These are phyloP conservation scores for Micractinium conductrix DNA, from an alignment of 139 green algal species.

Conservation along the genomic window DNA sequence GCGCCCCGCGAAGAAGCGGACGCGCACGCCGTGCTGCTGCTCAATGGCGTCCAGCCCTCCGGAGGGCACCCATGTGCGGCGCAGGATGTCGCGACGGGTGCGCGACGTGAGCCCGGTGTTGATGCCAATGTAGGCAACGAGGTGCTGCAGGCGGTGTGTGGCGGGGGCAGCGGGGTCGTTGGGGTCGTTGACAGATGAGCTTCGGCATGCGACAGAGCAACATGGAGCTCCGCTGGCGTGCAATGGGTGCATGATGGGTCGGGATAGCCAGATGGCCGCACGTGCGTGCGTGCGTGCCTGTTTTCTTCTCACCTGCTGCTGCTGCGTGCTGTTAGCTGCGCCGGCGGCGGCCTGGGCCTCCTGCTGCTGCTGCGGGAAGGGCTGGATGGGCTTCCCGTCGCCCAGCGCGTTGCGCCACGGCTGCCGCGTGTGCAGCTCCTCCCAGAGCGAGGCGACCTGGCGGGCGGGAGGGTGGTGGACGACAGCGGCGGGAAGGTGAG, in stretches of 20 bases:
- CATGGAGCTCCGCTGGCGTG: too few species aligned
- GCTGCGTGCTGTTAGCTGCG: neutral
- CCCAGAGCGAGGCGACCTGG: constrained; percentile 57
- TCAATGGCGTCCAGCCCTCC: constrained; percentile 41
- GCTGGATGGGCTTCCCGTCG: constrained; percentile 14
- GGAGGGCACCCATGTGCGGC: constrained; percentile 56
- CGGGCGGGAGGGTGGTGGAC: too few species aligned
- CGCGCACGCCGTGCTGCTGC: constrained; percentile 38
- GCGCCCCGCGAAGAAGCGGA: constrained; percentile 60
- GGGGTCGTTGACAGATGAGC: too few species aligned
- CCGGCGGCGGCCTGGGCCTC: too few species aligned
- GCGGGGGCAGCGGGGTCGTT: too few species aligned
- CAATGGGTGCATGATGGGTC: too few species aligned
- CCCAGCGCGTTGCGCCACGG: constrained; percentile 51
- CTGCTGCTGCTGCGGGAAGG: constrained; percentile 23
- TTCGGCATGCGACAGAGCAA: too few species aligned
- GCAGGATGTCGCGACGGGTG: constrained; percentile 51
- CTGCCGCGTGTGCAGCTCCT: constrained; percentile 64
- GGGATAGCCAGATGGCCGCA: too few species aligned
- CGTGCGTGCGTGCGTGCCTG: too few species aligned
- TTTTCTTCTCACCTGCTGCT: neutral
- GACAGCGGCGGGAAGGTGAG: neutral
- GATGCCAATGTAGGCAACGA: constrained; percentile 51
- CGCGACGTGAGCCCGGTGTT: constrained; percentile 56
- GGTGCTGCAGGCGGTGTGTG: too few species aligned